Evolutionary conservation across 352 stramenopile species (phyloP).

Genomic region (Pythium rishiriense): DNA sequence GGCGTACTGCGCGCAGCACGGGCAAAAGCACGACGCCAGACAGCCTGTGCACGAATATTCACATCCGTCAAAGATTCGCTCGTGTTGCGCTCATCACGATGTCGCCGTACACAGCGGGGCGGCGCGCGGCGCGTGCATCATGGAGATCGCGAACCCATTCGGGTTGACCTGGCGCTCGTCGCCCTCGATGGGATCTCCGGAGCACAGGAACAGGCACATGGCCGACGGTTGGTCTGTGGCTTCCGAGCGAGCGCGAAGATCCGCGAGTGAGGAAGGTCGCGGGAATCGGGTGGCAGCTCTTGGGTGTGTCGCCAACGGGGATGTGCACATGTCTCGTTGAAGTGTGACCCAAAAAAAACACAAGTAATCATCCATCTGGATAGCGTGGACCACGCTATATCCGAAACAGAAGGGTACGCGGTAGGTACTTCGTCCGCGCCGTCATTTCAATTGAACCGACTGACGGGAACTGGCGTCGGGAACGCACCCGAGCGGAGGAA

Average conservation of each 20-base stretch:
- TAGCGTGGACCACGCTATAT: conserved; percentile 22
- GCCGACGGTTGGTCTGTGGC: background rate
- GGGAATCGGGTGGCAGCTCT: background rate
- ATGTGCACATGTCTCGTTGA: conserved; percentile 17
- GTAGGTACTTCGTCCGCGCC: conserved; percentile 5
- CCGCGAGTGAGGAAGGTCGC: background rate
- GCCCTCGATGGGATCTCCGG: conserved; percentile 61
- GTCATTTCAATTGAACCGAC: conserved; percentile 18
- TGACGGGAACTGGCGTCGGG: background rate
- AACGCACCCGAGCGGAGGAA: background rate
- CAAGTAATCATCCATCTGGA: background rate
- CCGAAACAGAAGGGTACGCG: conserved; percentile 15
- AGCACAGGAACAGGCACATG: conserved; percentile 75
- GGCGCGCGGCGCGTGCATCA: conserved; percentile 85
- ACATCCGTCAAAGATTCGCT: background rate
- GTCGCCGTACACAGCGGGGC: conserved; percentile 79
- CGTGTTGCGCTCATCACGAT: background rate
- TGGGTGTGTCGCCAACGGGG: background rate
- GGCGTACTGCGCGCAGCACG: conserved; percentile 88
- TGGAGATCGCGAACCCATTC: conserved; percentile 79
- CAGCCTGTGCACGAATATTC: conserved; percentile 36
- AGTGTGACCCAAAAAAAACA: background rate
- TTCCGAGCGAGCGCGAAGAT: conserved; percentile 14
- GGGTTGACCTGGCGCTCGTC: conserved; percentile 72
- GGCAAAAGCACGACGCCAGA: conserved; percentile 77